These are phyloP conservation scores for Aegilops bicornis DNA, from an alignment of 176 grass and related monocot species.

Conservation along the genomic window DNA sequence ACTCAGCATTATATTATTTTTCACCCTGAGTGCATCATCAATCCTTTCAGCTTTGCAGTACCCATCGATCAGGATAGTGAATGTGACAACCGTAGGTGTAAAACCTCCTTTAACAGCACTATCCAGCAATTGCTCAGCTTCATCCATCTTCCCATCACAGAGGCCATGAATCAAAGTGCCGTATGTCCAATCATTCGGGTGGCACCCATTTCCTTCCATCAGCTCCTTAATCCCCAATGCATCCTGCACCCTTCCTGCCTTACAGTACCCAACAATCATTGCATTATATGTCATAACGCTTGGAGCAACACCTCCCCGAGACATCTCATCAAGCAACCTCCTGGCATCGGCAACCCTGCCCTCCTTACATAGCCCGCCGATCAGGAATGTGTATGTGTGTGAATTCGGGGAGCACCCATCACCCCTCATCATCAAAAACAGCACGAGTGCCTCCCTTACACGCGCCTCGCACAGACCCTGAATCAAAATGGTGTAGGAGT, in stretches of 20 bases:
- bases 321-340: constrained; percentile 73
- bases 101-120: constrained; percentile 45
- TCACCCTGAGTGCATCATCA: constrained; percentile 56
- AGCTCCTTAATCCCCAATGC: constrained; percentile 42
- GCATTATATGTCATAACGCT: constrained; percentile 58
- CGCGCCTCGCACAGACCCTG: constrained; percentile 52
- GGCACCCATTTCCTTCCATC: constrained; percentile 52
- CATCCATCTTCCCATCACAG: constrained; percentile 30
- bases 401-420: constrained; percentile 67
- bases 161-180: constrained; percentile 50
- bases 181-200: constrained; percentile 56
- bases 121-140: constrained; percentile 56
- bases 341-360: constrained; percentile 43
- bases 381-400: constrained; percentile 57
- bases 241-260: constrained; percentile 36
- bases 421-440: constrained; percentile 55
- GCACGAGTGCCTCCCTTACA: constrained; percentile 44
- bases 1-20: constrained; percentile 49
- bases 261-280: constrained; percentile 62
- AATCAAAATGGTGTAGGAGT: constrained; percentile 79
- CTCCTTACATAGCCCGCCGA: constrained; percentile 62
- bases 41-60: constrained; percentile 53
- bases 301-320: constrained; percentile 43
- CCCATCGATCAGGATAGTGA: constrained; percentile 62
- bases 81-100: constrained; percentile 48